Evolutionary conservation across 1,284 basidiomycete genomes (phyloP).

Genomic region (Puccinia brachypodii): DNA sequence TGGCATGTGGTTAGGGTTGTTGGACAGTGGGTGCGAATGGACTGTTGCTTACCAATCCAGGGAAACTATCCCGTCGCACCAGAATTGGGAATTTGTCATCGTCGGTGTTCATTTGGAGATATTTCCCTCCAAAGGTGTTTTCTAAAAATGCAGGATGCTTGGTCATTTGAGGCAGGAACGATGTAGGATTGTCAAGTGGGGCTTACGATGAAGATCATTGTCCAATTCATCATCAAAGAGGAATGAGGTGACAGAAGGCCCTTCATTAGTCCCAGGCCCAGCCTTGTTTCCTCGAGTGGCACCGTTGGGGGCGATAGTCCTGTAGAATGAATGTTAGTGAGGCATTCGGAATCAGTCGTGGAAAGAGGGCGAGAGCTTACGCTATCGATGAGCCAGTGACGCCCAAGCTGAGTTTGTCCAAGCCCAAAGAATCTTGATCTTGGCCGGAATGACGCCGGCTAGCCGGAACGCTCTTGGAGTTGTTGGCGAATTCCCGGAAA

Average conservation of each 20-base stretch:
- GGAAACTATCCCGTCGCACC: slow-evolving; percentile 59
- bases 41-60: slow-evolving; percentile 65
- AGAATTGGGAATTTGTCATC: slow-evolving; percentile 76
- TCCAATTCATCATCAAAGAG: slow-evolving; percentile 85
- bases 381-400: slow-evolving; percentile 14
- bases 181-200: neutral
- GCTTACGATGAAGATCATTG: slow-evolving; percentile 78
- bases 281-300: slow-evolving; percentile 23
- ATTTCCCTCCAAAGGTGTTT: slow-evolving; percentile 69
- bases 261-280: slow-evolving; percentile 35
- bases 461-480: slow-evolving; percentile 47
- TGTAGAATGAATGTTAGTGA: slow-evolving; percentile 2
- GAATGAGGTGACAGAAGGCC: slow-evolving; percentile 60
- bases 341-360: neutral
- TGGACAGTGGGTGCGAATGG: slow-evolving; percentile 50
- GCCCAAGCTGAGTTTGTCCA: slow-evolving; percentile 28
- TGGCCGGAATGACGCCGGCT: slow-evolving; percentile 47
- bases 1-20: neutral
- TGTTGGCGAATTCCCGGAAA: slow-evolving; percentile 47
- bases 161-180: slow-evolving; percentile 35
- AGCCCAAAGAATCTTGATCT: slow-evolving; percentile 23
- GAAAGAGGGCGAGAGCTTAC: neutral
- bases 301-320: slow-evolving; percentile 25
- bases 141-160: slow-evolving; percentile 61
- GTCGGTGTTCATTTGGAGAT: slow-evolving; percentile 79